Conservation (phyloP, 306 rosid species). For the Echinosophora koreensis region DNA sequence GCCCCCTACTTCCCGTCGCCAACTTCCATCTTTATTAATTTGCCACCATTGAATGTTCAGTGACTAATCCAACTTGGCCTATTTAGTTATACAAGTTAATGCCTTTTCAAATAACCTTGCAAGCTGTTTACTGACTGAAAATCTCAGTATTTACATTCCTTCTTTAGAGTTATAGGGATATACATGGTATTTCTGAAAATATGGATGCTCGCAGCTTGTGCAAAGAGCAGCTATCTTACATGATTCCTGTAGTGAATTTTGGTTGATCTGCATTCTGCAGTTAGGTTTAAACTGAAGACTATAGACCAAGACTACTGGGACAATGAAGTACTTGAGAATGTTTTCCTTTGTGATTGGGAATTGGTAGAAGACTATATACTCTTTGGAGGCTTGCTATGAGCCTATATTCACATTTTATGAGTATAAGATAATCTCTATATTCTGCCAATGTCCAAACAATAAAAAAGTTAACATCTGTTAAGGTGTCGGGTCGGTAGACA, state of each 20-base stretch:
- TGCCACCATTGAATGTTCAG: constrained; percentile 12
- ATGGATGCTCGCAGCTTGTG: constrained; percentile 21
- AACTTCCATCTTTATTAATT: constrained; percentile 16
- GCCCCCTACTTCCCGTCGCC: not conserved
- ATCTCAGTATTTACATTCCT: not conserved
- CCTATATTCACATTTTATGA: constrained; percentile 5
- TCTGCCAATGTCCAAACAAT: not conserved
- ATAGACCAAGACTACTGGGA: not conserved
- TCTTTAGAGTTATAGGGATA: constrained; percentile 14
- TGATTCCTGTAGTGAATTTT: constrained; percentile 11
- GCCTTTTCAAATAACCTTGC: constrained; percentile 1
- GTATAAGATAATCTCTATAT: constrained; percentile 7
- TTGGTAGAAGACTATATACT: constrained; percentile 1
- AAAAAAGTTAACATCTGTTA: not conserved
- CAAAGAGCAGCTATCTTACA: constrained; percentile 8
- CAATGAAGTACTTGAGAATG: constrained; percentile 24
- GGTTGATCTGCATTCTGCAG: not conserved
- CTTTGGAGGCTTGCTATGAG: constrained; percentile 16
- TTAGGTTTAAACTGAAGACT: not conserved
- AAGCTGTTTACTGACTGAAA: constrained; percentile 17
- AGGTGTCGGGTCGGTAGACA: not conserved
- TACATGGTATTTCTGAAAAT: constrained; percentile 3
- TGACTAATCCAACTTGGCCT: constrained; percentile 25
- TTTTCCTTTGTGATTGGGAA: not conserved
- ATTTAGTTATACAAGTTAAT: not conserved